Base-by-base conservation (phyloP, 2,329 filamentous ascomycete species). In the Aureobasidium lini region DNA sequence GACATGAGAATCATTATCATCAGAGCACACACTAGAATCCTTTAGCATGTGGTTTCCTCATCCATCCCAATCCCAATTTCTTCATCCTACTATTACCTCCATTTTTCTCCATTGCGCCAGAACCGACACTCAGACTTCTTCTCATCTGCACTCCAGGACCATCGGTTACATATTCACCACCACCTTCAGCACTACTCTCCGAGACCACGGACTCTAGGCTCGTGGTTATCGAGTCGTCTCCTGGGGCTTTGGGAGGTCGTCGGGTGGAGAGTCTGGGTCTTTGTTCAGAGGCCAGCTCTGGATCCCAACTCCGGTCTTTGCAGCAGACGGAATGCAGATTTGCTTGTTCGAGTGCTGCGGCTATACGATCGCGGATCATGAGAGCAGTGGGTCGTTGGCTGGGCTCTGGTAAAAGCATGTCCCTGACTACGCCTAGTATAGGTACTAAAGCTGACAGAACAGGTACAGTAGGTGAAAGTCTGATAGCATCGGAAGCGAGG, bases 341-440 rank as follows among this genome's bases (percentile, higher is more conserved):
- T 8, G 32, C 54, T 40, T 57, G 54, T 23, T 57, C 32, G 1
- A 57, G 34, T 5, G 54, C 54, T 8, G 54, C 43, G 10, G 34
- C 9, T 7, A 57, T 48, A 8, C 54, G 42, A 52, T 76, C 72
- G 13, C 74, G 71, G 4, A 79, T 74, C 49, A 71, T 70, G 13
- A 70, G 64, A 6, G 76, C 76, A 1, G 68, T 69, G 1, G 77
- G 77, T 16, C 77, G 70, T 6, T 73, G 63, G 23, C 64, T 66
- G 0, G 77, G 74, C 8, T 73, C 73, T 60, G 69, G 71, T 46
- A 67, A 69, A 42, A 79, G 66, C 77, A 79, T 79, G 16, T 63
- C 67, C 39, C 72, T 69, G 29, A 77, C 63, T n/a, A 79, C 60
- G 6, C 66, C 64, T 36, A 79, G 57, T 2, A 57, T 48, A 8